Evolutionary conservation across 495 filamentous ascomycete species (phyloP), one percentile per base, ranked within the genome.

Genomic region (Penicillium bialowiezense): DNA sequence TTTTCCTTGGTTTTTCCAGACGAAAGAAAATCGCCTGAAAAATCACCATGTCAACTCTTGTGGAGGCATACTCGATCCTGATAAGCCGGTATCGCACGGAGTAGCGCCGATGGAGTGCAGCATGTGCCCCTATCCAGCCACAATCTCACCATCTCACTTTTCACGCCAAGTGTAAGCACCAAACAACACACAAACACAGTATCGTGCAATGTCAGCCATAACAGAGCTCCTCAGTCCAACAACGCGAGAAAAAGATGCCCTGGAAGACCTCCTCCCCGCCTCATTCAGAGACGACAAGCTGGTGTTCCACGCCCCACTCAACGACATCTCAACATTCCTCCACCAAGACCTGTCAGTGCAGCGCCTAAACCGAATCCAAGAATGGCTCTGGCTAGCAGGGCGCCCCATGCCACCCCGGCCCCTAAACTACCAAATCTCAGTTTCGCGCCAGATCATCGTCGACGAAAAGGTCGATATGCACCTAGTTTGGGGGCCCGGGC

Each of bases 321-420:
- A 23, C 12, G 19, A 44, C 29, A 44, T 34, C 18, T 24, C 31
- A 15, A 14, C 21, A 44, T 44, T 44, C 31, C 12, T 44, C 0
- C 18, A 24, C 5, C 18, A 10, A 15, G 42, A 44, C 31, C 42
- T 44, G 18, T 44, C 42, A 8, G 42, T 44, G 20, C 23, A 38
- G 14, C 44, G 44, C 32, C 54, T 79, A 14, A 68, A 73, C 31
- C 28, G 52, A 15, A 52, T 74, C 9, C 56, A 68, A 40, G 40
- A 55, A 24, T 66, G 57, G 37, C 67, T 82, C 19, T 79, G 79
- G 78, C 31, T 80, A 2, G 74, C 63, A 28, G 75, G 79, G 7
- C 64, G 68, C 1, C 75, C 76, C 12, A 63, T 71, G 54, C 65
- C 69, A 1, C 70, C 78, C 2, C 69, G 72, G 9, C 64, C 75